phyloP scores from a whole-genome alignment of 192 early-diverging fungal genomes.

The Coemansia sp. region DNA sequence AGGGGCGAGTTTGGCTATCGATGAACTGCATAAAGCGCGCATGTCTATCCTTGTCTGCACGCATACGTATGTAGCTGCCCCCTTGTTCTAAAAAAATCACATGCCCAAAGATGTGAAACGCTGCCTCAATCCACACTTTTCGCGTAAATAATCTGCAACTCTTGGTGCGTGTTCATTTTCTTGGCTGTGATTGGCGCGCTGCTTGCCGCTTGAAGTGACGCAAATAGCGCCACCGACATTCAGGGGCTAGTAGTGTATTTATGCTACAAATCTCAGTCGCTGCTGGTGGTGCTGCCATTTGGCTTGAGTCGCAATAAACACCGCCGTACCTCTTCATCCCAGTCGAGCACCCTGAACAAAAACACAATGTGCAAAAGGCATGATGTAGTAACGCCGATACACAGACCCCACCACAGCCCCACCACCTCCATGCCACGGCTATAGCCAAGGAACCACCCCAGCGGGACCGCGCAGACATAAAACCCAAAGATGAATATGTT shows the following conservation, averaged over 20 bases:
- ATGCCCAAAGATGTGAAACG: not conserved
- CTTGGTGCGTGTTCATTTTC: not conserved
- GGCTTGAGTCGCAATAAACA: conserved; percentile 22
- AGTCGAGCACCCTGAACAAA: conserved; percentile 23
- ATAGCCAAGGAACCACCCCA: conserved; percentile 57
- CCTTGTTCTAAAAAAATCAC: not conserved
- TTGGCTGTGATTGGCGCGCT: not conserved
- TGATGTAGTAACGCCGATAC: conserved; percentile 30
- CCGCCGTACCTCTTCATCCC: conserved; percentile 29
- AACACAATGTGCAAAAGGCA: conserved; percentile 29
- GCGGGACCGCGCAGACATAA: conserved; percentile 56
- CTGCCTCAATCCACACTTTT: not conserved
- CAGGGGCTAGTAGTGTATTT: not conserved
- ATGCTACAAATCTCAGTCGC: not conserved
- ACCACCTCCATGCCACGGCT: conserved; percentile 29
- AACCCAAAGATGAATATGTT: conserved; percentile 55
- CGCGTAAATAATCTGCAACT: not conserved
- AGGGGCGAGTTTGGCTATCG: not conserved
- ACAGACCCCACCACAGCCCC: conserved; percentile 53
- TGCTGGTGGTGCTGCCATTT: not conserved
- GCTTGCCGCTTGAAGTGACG: not conserved
- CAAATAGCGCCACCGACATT: not conserved
- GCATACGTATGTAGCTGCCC: conserved; percentile 2
- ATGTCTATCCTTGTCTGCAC: not conserved
- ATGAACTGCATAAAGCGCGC: not conserved